These are phyloP conservation scores for Chrysanthemum makinoi DNA, from an alignment of 129 eudicot genomes.

Conservation along the genomic window DNA sequence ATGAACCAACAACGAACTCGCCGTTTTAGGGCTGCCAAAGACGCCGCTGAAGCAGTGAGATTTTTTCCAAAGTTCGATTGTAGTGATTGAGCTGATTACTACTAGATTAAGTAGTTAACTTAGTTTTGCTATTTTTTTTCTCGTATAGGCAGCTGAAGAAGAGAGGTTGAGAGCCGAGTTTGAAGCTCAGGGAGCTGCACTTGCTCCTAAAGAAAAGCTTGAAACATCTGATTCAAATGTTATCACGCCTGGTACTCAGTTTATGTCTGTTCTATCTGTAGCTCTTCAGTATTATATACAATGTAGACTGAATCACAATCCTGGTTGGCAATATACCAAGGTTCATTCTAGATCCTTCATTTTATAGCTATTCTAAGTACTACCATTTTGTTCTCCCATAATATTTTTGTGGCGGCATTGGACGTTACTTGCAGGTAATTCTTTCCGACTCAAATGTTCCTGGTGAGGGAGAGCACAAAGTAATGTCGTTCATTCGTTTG, in stretches of 20 bases:
- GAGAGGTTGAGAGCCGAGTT: conserved; percentile 74
- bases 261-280: conserved; percentile 89
- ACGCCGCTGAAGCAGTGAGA: conserved; percentile 94
- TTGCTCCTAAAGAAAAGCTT: conserved; percentile 62
- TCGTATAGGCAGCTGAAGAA: conserved; percentile 81
- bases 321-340: conserved; percentile 90
- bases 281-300: conserved; percentile 88
- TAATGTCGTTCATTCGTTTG: conserved; percentile 90
- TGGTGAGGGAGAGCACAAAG: conserved; percentile 99
- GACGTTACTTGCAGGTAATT: conserved; percentile 83
- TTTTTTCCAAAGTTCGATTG: conserved; percentile 5
- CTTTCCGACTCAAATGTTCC: conserved; percentile 98
- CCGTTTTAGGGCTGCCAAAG: conserved; percentile 98
- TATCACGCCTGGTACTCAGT: conserved; percentile 93
- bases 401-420: conserved; percentile 54
- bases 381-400: conserved; percentile 33
- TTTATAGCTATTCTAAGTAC: conserved; percentile 11
- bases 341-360: conserved; percentile 32
- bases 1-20: conserved; percentile 98
- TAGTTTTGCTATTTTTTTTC: conserved; percentile 15
- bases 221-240: conserved; percentile 94
- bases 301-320: conserved; percentile 63
- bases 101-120: neutral
- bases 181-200: conserved; percentile 63
- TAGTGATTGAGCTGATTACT: conserved; percentile 1